Percentiles rank a stretch among this genome's conserved stretches.
These are phyloP conservation scores for Pleurotus eryngii DNA, from an alignment of 768 basidiomycete genomes.

Conservation along the genomic window DNA sequence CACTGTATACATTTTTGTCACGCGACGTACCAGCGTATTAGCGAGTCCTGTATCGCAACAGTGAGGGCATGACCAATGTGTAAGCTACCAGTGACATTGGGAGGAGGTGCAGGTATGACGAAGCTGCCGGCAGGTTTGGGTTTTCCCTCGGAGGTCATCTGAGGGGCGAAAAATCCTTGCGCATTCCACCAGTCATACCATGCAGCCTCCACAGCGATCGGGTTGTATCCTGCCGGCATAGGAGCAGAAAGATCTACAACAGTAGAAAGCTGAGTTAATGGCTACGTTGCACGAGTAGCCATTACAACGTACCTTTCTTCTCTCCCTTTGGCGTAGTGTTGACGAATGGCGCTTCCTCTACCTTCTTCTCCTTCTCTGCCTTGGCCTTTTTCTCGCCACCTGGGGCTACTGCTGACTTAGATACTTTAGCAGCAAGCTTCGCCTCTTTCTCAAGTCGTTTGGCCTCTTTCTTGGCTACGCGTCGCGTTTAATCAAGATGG, in stretches of 20 bases:
- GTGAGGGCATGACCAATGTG: conserved; percentile 97
- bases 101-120: conserved; percentile 88
- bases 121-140: conserved; percentile 67
- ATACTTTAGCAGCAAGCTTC: conserved; percentile 69
- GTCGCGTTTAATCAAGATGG: not conserved
- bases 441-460: conserved; percentile 79
- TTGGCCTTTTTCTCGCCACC: conserved; percentile 68
- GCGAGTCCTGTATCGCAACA: conserved; percentile 82
- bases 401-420: conserved; percentile 37
- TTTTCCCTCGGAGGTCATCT: conserved; percentile 52
- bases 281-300: too few species aligned
- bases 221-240: conserved; percentile 94
- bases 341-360: conserved; percentile 72
- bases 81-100: conserved; percentile 93
- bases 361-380: conserved; percentile 69
- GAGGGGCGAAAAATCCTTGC: conserved; percentile 87
- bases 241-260: conserved; percentile 76
- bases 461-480: conserved; percentile 78
- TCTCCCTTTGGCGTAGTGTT: conserved; percentile 87
- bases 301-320: conserved; percentile 74
- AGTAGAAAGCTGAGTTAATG: not conserved
- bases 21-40: conserved; percentile 77
- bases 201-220: conserved; percentile 87
- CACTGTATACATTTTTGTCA: not conserved
- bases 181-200: conserved; percentile 99